phyloP scores from a whole-genome alignment of 202 grass and related monocot genomes.

The Cymbopogon flexuosus region DNA sequence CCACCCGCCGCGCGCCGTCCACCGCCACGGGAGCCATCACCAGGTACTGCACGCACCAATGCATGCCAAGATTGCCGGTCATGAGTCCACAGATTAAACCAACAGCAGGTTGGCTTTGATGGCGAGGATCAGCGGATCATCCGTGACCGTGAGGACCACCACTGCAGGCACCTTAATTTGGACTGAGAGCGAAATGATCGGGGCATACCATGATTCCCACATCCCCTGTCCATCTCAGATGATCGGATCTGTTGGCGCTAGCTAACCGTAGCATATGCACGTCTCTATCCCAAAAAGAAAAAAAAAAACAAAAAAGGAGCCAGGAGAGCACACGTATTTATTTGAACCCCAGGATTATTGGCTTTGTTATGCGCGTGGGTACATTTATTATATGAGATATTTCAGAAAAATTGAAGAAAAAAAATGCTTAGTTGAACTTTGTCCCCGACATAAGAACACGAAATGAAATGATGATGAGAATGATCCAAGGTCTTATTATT shows the following conservation, averaged over 20 bases:
- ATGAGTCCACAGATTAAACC: neutral
- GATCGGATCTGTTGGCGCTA: neutral
- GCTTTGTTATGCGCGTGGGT: neutral
- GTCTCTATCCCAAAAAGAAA: neutral
- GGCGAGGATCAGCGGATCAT: neutral
- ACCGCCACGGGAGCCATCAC: constrained; percentile 62
- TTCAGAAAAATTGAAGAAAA: neutral
- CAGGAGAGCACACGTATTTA: neutral
- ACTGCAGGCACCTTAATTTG: neutral
- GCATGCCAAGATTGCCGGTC: neutral
- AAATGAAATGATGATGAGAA: neutral
- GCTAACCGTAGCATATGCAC: no score
- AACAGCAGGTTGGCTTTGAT: neutral
- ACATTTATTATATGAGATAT: neutral
- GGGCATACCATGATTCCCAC: neutral
- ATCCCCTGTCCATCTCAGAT: neutral
- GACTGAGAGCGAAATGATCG: neutral
- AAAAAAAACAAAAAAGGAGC: neutral
- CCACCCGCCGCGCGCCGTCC: constrained; percentile 41
- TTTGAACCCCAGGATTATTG: neutral
- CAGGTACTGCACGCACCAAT: constrained; percentile 46
- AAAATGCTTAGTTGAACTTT: neutral
- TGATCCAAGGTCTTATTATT: neutral
- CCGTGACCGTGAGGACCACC: neutral
- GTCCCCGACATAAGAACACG: neutral